Evolutionary conservation across 2,329 filamentous ascomycete species (phyloP).

Genomic region (Penicillium digitatum): DNA sequence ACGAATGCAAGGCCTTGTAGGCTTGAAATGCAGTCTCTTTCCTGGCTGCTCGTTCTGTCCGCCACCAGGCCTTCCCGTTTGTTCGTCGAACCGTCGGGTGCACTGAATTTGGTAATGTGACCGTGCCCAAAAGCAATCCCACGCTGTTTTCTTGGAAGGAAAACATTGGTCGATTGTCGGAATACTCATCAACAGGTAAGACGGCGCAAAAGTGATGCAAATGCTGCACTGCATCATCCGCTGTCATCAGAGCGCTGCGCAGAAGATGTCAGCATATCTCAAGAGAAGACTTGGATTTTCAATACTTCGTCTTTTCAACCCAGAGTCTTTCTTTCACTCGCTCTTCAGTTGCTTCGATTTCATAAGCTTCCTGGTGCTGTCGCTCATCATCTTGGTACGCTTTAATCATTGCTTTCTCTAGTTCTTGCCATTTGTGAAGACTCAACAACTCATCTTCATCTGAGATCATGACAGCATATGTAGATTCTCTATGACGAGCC

Average conservation of each 20-base stretch:
- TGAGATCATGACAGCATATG: conserved; percentile 51
- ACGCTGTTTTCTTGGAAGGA: conserved; percentile 22
- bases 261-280: conserved; percentile 1
- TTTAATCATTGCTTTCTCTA: conserved; percentile 70
- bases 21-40: conserved; percentile 83
- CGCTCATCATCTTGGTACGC: conserved; percentile 64
- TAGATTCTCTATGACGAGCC: conserved; percentile 56
- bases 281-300: not conserved
- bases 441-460: conserved; percentile 31
- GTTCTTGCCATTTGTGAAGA: conserved; percentile 55
- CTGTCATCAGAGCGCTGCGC: conserved; percentile 61
- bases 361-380: conserved; percentile 44
- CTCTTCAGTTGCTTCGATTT: conserved; percentile 50
- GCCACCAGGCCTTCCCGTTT: conserved; percentile 57
- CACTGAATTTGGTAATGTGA: conserved; percentile 68
- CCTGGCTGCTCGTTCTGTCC: conserved; percentile 65
- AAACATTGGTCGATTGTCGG: conserved; percentile 67
- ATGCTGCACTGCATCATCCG: conserved; percentile 70
- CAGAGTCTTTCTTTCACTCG: conserved; percentile 36
- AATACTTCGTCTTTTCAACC: conserved; percentile 35
- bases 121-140: conserved; percentile 49
- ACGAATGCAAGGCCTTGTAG: conserved; percentile 65
- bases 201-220: conserved; percentile 75
- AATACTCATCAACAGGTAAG: conserved; percentile 54
- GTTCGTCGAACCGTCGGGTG: conserved; percentile 57